Percentiles rank a stretch among this genome's conserved stretches.
These are phyloP conservation scores for Pseudoneurospora amorphoporcata DNA, from an alignment of 495 filamentous ascomycete genomes.

Conservation along the genomic window DNA sequence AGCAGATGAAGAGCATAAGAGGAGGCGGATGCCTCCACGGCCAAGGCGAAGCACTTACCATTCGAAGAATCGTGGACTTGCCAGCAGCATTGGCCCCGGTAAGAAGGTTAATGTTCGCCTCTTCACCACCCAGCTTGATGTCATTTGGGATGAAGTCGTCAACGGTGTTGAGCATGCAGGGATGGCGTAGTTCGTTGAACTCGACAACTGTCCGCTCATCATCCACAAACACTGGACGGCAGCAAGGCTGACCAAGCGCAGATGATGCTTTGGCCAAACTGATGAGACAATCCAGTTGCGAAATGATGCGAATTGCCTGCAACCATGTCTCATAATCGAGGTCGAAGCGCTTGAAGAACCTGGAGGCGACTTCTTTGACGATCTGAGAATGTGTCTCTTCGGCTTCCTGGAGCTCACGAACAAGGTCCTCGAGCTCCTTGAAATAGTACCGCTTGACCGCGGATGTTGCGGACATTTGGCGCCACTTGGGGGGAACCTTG, in stretches of 20 bases:
- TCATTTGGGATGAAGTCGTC: constrained; percentile 97
- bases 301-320: constrained; percentile 70
- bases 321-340: constrained; percentile 82
- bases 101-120: constrained; percentile 78
- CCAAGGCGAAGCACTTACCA: constrained; percentile 48
- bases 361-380: constrained; percentile 70
- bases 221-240: constrained; percentile 78
- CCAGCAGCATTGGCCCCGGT: constrained; percentile 97
- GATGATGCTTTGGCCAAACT: constrained; percentile 81
- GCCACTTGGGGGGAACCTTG: constrained; percentile 82
- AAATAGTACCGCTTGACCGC: constrained; percentile 93
- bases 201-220: constrained; percentile 76
- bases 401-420: constrained; percentile 80
- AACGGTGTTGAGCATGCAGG: constrained; percentile 81
- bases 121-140: constrained; percentile 71
- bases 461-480: constrained; percentile 90
- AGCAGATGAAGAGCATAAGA: constrained; percentile 8
- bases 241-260: constrained; percentile 74
- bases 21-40: neutral
- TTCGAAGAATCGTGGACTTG: constrained; percentile 95
- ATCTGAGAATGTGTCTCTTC: constrained; percentile 93
- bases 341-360: constrained; percentile 84
- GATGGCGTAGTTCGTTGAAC: constrained; percentile 87
- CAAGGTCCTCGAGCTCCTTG: constrained; percentile 65
- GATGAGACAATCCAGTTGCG: constrained; percentile 92